Evolutionary conservation across 108 stramenopile genomes (phyloP), one percentile per base, ranked within the genome.

Genomic region (Poteriospumella lacustris): DNA sequence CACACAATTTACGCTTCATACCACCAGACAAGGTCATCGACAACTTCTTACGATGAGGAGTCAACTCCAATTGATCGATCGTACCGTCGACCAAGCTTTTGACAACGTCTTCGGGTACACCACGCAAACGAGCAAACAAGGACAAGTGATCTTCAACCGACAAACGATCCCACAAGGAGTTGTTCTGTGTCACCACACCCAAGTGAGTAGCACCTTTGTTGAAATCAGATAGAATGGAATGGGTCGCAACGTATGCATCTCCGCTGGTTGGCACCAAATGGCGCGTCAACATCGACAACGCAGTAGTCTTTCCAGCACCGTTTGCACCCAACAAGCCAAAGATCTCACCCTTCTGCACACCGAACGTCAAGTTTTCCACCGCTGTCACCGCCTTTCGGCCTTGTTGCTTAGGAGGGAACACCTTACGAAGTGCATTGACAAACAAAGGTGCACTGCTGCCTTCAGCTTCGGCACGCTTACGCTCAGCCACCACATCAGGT

Each of bases 1-100:
- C 1, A 40, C 39, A 72, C 12, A 95, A 86, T 64, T 91, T 91
- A 31, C 94, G 81, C 80, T 92, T 93, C 92, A 92, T 93, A 34
- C 94, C 94, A 31, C 94, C 94, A 68, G 64, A 68, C 15, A 68
- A 39, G 15, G 28, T 40, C 19, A 15, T 19, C 15, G 64, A 12
- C 19, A 39, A 40, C 24, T 68, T 68, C 34, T 68, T 40, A 39
- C 38, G 38, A 68, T 68, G 64, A 36, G 28, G 38, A 36, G 40
- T 40, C 24, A 68, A 39, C 19, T 68, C 64, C 24, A 68, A 68
- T 68, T 68, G 64, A 68, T 36, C 34, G 24, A 68, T 36, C 24
- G 28, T 68, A 68, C 64, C 64, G 19, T 40, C 38, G 36, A 68
- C 64, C 19, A 68, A 12, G 19, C 19, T 19, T 40, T 68, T 36